These are phyloP conservation scores for Tympanopsis confertula DNA, from an alignment of 2,329 filamentous ascomycete genomes.

Conservation along the genomic window DNA sequence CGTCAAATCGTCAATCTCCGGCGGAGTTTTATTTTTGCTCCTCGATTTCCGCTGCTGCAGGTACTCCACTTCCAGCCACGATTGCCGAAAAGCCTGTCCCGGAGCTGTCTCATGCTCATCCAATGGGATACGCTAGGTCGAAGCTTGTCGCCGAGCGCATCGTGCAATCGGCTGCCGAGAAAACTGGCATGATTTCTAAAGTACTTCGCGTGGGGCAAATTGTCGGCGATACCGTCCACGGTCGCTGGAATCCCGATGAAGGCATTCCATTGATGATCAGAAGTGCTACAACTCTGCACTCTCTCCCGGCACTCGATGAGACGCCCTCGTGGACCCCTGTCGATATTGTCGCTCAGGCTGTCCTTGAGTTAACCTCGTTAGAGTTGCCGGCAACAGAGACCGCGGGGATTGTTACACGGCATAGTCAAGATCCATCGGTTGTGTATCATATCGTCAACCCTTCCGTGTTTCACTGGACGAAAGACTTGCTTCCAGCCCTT, in stretches of 20 bases:
- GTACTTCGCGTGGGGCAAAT: conserved; percentile 37
- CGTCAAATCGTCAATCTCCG: conserved; percentile 11
- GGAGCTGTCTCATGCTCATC: conserved; percentile 12
- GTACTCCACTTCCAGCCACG: conserved; percentile 11
- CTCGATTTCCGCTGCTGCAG: conserved; percentile 21
- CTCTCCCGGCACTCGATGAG: conserved; percentile 32
- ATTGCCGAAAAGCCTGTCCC: conserved; percentile 16
- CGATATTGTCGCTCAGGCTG: conserved; percentile 26
- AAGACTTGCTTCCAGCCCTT: conserved; percentile 35
- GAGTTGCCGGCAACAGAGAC: conserved; percentile 8
- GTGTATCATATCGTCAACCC: conserved; percentile 36
- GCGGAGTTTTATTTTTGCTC: conserved; percentile 24
- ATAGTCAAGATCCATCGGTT: conserved; percentile 14
- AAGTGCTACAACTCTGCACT: conserved; percentile 26
- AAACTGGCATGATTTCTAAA: conserved; percentile 16
- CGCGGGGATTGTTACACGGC: conserved; percentile 1
- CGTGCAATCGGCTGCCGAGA: conserved; percentile 18
- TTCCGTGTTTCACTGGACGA: conserved; percentile 33
- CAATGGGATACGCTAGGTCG: conserved; percentile 25
- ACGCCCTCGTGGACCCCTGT: conserved; percentile 31
- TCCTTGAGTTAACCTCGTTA: conserved; percentile 23
- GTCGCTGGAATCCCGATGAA: conserved; percentile 37
- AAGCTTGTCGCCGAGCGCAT: conserved; percentile 27
- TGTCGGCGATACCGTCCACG: conserved; percentile 30
- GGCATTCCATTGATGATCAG: conserved; percentile 39